Evolutionary conservation across 345 rosid genomes (phyloP).

Genomic region (Melastoma malabathricum): DNA sequence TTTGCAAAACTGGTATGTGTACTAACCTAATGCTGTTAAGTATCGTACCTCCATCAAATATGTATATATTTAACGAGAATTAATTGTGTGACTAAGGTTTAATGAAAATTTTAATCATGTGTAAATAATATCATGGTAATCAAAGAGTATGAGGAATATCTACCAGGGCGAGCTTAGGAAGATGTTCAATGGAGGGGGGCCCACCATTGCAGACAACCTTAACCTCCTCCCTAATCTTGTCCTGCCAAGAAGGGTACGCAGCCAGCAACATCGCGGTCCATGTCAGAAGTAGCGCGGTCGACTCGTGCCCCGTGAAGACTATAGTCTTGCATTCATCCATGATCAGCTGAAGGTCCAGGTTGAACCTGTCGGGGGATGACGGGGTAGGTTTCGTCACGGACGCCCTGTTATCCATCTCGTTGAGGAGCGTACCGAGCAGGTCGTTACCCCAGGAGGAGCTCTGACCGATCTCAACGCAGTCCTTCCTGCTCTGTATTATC

Average conservation of each 20-base stretch:
- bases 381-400: background rate
- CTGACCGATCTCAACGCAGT: slow-evolving; percentile 68
- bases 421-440: slow-evolving; percentile 59
- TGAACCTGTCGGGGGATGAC: slow-evolving; percentile 13
- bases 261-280: slow-evolving; percentile 92
- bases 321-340: slow-evolving; percentile 98
- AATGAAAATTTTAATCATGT: background rate
- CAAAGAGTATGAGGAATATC: background rate
- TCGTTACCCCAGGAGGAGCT: slow-evolving; percentile 74
- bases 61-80: too few relatives aligned
- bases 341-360: slow-evolving; percentile 52
- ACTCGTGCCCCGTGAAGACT: slow-evolving; percentile 95
- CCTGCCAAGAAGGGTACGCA: slow-evolving; percentile 79
- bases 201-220: slow-evolving; percentile 50
- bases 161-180: slow-evolving; percentile 65
- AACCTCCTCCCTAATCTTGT: slow-evolving; percentile 54
- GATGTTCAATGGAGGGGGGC: slow-evolving; percentile 53
- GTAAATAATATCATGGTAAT: too few relatives aligned
- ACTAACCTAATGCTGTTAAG: too few relatives aligned
- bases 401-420: slow-evolving; percentile 48
- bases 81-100: too few relatives aligned
- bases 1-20: too few relatives aligned
- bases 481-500: slow-evolving; percentile 67
- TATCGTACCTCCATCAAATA: too few relatives aligned
- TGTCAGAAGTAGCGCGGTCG: slow-evolving; percentile 76